phyloP scores from a whole-genome alignment of 2,329 filamentous ascomycete species.

The Coleophoma crateriformis region DNA sequence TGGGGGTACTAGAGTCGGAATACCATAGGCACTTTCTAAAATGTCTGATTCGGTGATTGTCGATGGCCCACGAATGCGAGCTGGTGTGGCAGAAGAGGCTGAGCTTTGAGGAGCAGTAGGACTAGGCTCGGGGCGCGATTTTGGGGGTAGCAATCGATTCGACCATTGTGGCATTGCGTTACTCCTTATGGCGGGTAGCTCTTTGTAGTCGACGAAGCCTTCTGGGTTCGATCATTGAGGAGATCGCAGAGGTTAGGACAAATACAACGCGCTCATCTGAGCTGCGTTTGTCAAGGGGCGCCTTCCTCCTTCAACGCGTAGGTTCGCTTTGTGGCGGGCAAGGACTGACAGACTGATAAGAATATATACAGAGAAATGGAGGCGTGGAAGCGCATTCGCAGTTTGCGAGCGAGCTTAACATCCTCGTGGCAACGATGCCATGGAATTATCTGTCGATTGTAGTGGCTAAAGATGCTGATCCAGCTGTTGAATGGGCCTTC shows the following conservation, averaged over 20 bases:
- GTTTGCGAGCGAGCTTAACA: too few species aligned
- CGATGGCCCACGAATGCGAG: slow-evolving; percentile 9
- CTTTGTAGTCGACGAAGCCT: slow-evolving; percentile 1
- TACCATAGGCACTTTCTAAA: slow-evolving; percentile 24
- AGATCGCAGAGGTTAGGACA: not conserved
- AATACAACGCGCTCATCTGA: not conserved
- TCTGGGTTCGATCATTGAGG: slow-evolving; percentile 11
- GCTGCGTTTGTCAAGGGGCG: not conserved
- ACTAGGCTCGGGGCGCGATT: slow-evolving; percentile 17
- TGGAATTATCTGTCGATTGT: too few species aligned
- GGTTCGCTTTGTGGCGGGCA: too few species aligned
- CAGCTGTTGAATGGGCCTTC: too few species aligned
- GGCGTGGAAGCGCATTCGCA: too few species aligned
- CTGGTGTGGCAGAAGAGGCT: slow-evolving; percentile 8
- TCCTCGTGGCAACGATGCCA: too few species aligned
- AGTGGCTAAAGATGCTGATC: too few species aligned
- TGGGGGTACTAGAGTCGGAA: slow-evolving; percentile 17
- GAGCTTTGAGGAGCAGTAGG: slow-evolving; percentile 4
- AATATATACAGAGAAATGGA: too few species aligned
- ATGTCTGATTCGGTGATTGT: slow-evolving; percentile 24
- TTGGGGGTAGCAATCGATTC: slow-evolving; percentile 21
- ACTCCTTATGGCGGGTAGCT: slow-evolving; percentile 8
- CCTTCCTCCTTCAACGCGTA: too few species aligned
- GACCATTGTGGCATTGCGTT: slow-evolving; percentile 26
- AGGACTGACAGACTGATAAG: too few species aligned